Percentiles rank a stretch among this genome's conserved stretches.
These are phyloP conservation scores for Mucor saturninus DNA, from an alignment of 371 early-diverging fungal genomes.

Conservation along the genomic window DNA sequence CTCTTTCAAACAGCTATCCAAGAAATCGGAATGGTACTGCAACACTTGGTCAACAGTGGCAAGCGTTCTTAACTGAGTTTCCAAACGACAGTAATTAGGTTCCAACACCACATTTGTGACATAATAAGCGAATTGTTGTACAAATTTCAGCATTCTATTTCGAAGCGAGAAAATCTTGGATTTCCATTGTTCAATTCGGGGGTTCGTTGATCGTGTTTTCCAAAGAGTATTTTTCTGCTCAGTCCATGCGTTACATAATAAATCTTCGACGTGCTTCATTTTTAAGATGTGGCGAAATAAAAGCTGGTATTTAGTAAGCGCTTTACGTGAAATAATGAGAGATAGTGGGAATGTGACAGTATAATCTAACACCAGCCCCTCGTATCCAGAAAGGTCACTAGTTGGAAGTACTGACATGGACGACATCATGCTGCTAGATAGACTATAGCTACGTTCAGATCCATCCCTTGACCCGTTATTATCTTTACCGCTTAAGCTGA, in stretches of 20 bases:
- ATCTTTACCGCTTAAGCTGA: slow-evolving; percentile 56
- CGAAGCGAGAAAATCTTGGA: slow-evolving; percentile 71
- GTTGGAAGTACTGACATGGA: not conserved
- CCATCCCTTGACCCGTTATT: not conserved
- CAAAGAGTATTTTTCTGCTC: slow-evolving; percentile 55
- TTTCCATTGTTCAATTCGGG: slow-evolving; percentile 60
- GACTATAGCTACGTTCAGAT: slow-evolving; percentile 36
- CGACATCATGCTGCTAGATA: slow-evolving; percentile 22
- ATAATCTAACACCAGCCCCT: slow-evolving; percentile 79
- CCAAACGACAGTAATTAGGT: slow-evolving; percentile 81
- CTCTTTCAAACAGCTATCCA: slow-evolving; percentile 88
- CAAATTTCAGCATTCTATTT: slow-evolving; percentile 80
- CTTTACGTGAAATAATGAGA: slow-evolving; percentile 81
- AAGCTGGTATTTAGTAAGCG: slow-evolving; percentile 88
- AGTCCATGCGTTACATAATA: slow-evolving; percentile 77
- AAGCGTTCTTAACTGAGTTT: slow-evolving; percentile 59
- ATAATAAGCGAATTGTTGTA: slow-evolving; percentile 89
- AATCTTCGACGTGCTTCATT: slow-evolving; percentile 85
- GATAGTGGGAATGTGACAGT: slow-evolving; percentile 87
- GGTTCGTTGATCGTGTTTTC: slow-evolving; percentile 29
- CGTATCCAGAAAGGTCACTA: slow-evolving; percentile 60
- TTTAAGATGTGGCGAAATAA: slow-evolving; percentile 88
- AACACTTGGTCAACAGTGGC: slow-evolving; percentile 89
- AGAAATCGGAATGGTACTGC: slow-evolving; percentile 78
- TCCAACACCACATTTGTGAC: slow-evolving; percentile 89